Evolutionary conservation across 208 protist genomes (phyloP).

Genomic region (Crithidia fasciculata): DNA sequence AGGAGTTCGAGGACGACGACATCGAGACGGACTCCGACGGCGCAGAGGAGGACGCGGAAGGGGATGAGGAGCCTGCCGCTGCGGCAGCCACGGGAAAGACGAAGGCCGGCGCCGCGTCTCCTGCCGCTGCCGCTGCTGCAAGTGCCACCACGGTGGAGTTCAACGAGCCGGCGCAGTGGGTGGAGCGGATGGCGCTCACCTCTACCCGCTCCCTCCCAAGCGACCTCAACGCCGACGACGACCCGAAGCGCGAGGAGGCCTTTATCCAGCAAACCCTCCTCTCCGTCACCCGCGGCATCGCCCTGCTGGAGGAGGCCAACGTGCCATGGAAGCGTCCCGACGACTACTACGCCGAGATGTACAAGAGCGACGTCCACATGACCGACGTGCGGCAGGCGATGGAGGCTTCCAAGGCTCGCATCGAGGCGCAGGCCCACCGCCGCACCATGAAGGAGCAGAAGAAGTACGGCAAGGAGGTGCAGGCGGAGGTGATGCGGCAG

Average conservation of each 20-base stretch:
- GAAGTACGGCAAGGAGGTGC: conserved; percentile 96
- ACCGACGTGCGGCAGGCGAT: conserved; percentile 89
- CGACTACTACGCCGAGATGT: conserved; percentile 97
- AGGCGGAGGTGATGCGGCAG: conserved; percentile 93
- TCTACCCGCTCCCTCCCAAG: conserved; percentile 78
- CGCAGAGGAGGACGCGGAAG: conserved; percentile 8
- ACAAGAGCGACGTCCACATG: conserved; percentile 96
- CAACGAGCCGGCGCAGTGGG: conserved; percentile 88
- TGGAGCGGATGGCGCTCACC: conserved; percentile 91
- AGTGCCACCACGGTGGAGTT: conserved; percentile 67
- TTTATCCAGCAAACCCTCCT: conserved; percentile 93
- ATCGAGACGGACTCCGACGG: conserved; percentile 8
- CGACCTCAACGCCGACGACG: conserved; percentile 89
- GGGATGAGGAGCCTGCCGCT: not conserved
- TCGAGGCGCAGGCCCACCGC: conserved; percentile 83
- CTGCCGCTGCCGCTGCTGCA: conserved; percentile 11
- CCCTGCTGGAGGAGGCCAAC: conserved; percentile 74
- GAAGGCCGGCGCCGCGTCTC: not conserved
- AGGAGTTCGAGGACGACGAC: conserved; percentile 27
- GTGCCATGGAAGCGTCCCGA: conserved; percentile 89
- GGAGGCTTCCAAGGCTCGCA: conserved; percentile 80
- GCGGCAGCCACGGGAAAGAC: not conserved
- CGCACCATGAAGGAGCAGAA: conserved; percentile 94
- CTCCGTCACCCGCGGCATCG: conserved; percentile 74
- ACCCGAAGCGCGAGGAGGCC: conserved; percentile 92